A percentile compares a stretch with the other conserved stretches of the same genome.
These are phyloP conservation scores for Pharnaceum exiguum DNA, from an alignment of 148 eudicot species.

Conservation along the genomic window DNA sequence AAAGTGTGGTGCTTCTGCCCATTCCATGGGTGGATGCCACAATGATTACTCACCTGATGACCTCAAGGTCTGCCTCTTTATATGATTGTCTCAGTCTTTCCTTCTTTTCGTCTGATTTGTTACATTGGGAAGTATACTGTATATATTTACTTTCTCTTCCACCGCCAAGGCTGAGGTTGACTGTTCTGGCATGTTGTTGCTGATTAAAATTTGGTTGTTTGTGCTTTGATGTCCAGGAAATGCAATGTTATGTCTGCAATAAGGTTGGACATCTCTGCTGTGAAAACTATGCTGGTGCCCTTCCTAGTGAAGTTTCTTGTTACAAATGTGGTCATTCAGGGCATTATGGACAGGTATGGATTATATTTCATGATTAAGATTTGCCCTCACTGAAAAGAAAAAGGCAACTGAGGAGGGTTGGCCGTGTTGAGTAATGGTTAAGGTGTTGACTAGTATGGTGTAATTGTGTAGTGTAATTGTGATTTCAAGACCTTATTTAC, in stretches of 20 bases:
- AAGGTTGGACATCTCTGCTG: slow-evolving; percentile 88
- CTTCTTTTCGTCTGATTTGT: neutral
- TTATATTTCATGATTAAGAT: neutral
- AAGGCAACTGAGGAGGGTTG: no score
- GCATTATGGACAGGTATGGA: slow-evolving; percentile 75
- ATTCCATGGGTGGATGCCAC: slow-evolving; percentile 69
- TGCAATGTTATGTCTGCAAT: slow-evolving; percentile 85
- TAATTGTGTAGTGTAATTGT: no score
- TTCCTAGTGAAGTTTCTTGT: slow-evolving; percentile 59
- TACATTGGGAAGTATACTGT: neutral
- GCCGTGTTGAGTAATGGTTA: no score
- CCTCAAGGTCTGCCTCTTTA: slow-evolving; percentile 51
- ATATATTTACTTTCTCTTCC: neutral
- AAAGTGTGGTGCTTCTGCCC: slow-evolving; percentile 85
- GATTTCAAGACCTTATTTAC: no score
- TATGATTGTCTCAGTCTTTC: neutral
- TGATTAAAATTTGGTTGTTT: neutral
- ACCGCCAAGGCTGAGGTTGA: neutral
- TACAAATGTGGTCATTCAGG: slow-evolving; percentile 90
- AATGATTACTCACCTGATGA: slow-evolving; percentile 64
- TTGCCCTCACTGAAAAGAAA: no score
- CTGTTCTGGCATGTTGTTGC: neutral
- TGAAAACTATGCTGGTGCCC: slow-evolving; percentile 42
- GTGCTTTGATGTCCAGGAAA: slow-evolving; percentile 42
- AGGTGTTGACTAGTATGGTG: no score